These are phyloP conservation scores for Boletus semigastroideus DNA, from an alignment of 1,284 basidiomycete species.

Conservation along the genomic window DNA sequence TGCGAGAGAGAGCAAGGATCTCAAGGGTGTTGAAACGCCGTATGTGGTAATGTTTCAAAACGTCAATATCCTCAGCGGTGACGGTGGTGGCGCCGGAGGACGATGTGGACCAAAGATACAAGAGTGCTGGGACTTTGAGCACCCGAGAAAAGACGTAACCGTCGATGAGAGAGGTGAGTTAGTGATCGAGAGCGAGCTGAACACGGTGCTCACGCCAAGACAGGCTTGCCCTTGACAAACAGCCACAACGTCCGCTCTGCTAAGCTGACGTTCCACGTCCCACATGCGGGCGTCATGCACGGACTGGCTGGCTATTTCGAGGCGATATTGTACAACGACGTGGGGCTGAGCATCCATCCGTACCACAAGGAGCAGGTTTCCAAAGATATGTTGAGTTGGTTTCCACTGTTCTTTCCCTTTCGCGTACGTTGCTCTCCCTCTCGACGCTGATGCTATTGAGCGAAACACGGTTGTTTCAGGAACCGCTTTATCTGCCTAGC, in stretches of 20 bases:
- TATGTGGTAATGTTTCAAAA: slow-evolving; percentile 99
- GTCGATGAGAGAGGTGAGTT: slow-evolving; percentile 67
- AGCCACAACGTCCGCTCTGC: slow-evolving; percentile 85
- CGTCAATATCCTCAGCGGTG: slow-evolving; percentile 82
- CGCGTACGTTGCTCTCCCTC: slow-evolving; percentile 49
- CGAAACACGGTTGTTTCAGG: slow-evolving; percentile 43
- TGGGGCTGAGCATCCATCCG: slow-evolving; percentile 94
- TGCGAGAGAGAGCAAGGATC: slow-evolving; percentile 61
- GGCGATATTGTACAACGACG: slow-evolving; percentile 85
- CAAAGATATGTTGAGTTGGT: slow-evolving; percentile 98
- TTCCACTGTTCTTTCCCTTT: slow-evolving; percentile 95
- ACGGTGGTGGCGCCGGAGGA: slow-evolving; percentile 57
- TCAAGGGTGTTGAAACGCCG: slow-evolving; percentile 82
- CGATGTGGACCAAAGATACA: slow-evolving; percentile 84
- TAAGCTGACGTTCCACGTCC: slow-evolving; percentile 87
- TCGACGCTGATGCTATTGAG: slow-evolving; percentile 1
- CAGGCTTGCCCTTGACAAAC: slow-evolving; percentile 82
- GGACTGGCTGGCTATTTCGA: slow-evolving; percentile 99
- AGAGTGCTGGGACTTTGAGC: slow-evolving; percentile 97
- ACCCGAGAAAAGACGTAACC: slow-evolving; percentile 80
- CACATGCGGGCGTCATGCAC: slow-evolving; percentile 92
- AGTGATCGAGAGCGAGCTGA: background rate
- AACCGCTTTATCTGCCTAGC: slow-evolving; percentile 91
- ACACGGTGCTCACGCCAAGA: slow-evolving; percentile 11
- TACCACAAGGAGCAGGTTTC: slow-evolving; percentile 80